Conservation (phyloP, 768 basidiomycete genomes). For the Serendipita sp. region DNA sequence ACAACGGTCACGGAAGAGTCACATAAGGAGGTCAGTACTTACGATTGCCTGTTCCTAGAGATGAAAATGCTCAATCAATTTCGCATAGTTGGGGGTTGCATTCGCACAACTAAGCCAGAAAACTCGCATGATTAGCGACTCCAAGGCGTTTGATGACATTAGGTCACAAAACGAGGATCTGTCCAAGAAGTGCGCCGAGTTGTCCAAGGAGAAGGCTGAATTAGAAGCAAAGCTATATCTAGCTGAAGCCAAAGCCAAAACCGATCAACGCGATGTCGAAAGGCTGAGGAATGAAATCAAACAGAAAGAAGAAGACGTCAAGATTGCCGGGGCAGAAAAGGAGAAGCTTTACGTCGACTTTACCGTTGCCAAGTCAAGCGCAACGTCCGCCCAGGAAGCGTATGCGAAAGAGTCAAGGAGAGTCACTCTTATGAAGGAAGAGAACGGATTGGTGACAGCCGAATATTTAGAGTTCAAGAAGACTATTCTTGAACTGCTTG, state of each 20-base stretch:
- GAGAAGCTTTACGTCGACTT: not conserved
- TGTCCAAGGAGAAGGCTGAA: not conserved
- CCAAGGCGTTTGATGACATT: not conserved
- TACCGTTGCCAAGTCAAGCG: not conserved
- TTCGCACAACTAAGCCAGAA: not conserved
- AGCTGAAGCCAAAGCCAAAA: not conserved
- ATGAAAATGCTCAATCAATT: not conserved
- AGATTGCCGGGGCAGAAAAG: not conserved
- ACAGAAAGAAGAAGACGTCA: not conserved
- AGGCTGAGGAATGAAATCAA: not conserved
- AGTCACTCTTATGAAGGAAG: not conserved
- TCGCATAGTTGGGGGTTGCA: not conserved
- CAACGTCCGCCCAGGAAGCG: not conserved
- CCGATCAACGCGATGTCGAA: not conserved
- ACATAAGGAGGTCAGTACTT: not conserved
- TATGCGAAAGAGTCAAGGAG: not conserved
- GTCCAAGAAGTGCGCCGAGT: not conserved
- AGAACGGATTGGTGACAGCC: not conserved
- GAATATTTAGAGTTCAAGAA: not conserved
- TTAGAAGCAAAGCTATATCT: not conserved
- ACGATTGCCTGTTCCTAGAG: not conserved
- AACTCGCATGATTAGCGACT: not conserved
- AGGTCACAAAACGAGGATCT: too few species aligned
- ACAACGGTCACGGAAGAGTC: not conserved
- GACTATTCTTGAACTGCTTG: not conserved